Evolutionary conservation across 2,329 filamentous ascomycete species (phyloP), one percentile per base, ranked within the genome.

Genomic region (Fusarium udum): DNA sequence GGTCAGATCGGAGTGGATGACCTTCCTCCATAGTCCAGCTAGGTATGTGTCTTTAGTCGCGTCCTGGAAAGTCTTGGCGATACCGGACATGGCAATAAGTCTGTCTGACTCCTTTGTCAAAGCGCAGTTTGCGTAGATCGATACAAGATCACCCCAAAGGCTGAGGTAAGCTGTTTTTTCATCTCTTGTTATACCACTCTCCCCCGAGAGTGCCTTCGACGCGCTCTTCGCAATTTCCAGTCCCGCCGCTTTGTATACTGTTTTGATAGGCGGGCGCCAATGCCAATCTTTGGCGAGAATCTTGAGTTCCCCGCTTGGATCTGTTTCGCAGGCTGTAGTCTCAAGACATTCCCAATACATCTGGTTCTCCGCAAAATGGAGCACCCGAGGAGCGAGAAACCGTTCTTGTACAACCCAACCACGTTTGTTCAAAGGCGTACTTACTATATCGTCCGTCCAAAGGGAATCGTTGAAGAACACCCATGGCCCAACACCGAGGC

Each of bases 381-480:
- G 22, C 7, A 34, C 2, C 0, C 15, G 22, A 3, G 48, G 48
- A 13, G 48, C 31, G 3, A 51, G 11, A 4, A 51, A 51, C 0
- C 31, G 15, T 6, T 51, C 31, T 0, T 51, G 31, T 1, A 51
- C 48, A 10, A 36, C 48, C 48, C n/a, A 51, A 1, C 31, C 48
- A 6, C 31, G 48, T 0, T 3, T 26, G 3, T 10, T 36, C 0
- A 51, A 4, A 1, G 22, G 22, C 0, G n/a, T 4, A 24, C 3
- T 4, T 20, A 7, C 16, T 3, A 51, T 10, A 1, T 51, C 48
- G 12, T 51, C 22, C 1, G 1, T 7, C 31, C 48, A 51, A 4
- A 4, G 2, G 4, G 22, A 24, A 34, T 51, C 31, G 1, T 51
- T 51, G 28, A 10, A 51, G 1, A 51, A 14, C 3, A 34, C 3